A percentile compares a stretch with the other conserved stretches of the same genome.
Conservation (phyloP, 805 yeast species). For the Saturnispora mendoncae region DNA sequence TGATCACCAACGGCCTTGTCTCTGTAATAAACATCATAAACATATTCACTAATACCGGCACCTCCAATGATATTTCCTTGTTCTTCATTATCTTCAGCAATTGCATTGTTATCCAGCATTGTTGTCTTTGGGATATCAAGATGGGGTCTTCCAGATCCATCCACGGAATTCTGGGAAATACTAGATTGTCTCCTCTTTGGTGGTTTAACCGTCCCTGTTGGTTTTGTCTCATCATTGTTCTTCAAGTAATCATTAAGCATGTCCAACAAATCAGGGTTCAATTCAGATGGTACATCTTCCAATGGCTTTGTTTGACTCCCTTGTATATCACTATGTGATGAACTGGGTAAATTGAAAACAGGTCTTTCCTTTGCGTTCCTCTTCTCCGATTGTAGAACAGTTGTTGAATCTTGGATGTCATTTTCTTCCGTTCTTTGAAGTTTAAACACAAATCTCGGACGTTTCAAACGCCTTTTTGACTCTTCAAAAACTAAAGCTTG, state of each 20-base stretch:
- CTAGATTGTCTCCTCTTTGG: conserved; percentile 26
- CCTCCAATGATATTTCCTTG: background rate
- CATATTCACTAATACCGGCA: conserved; percentile 48
- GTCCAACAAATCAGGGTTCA: conserved; percentile 60
- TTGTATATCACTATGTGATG: background rate
- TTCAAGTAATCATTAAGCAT: conserved; percentile 60
- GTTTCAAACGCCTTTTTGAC: conserved; percentile 11
- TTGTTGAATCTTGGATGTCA: conserved; percentile 17
- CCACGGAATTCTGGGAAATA: conserved; percentile 15
- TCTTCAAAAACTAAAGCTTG: conserved; percentile 59
- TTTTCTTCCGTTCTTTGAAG: conserved; percentile 39
- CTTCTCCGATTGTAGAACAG: conserved; percentile 15
- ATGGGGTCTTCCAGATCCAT: conserved; percentile 14
- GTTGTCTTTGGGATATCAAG: background rate
- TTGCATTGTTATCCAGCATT: conserved; percentile 26
- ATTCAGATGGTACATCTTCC: conserved; percentile 17
- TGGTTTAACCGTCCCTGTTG: conserved; percentile 16
- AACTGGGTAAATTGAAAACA: conserved; percentile 21
- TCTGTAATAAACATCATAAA: conserved; percentile 80
- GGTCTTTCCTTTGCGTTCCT: conserved; percentile 9
- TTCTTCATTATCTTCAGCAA: conserved; percentile 6
- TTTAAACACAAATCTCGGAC: conserved; percentile 34
- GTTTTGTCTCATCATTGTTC: conserved; percentile 24
- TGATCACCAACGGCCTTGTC: conserved; percentile 42
- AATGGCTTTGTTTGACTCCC: background rate